Conservation (phyloP, 352 stramenopile genomes). For the Phytophthora foliorum region DNA sequence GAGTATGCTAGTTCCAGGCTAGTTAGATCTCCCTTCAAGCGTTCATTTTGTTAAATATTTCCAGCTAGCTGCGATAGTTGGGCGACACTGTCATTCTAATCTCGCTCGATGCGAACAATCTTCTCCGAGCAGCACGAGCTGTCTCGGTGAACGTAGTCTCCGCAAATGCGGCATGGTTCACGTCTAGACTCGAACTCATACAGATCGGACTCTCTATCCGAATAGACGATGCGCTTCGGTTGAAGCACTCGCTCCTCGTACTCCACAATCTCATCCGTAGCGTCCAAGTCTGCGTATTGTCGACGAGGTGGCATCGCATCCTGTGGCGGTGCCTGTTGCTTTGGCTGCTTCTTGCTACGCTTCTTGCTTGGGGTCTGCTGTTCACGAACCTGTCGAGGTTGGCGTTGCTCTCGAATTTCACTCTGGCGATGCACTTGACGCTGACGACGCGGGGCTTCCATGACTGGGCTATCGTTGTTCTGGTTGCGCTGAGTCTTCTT, state of each 20-base stretch:
- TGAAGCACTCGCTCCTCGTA: constrained; percentile 20
- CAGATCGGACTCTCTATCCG: constrained; percentile 19
- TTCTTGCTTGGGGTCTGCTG: constrained; percentile 23
- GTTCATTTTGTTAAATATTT: constrained; percentile 5
- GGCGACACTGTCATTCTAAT: neutral
- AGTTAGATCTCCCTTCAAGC: too few relatives aligned
- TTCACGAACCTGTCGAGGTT: constrained; percentile 10
- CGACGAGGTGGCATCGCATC: neutral
- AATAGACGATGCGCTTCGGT: constrained; percentile 26
- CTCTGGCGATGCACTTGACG: constrained; percentile 14
- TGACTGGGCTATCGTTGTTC: constrained; percentile 10
- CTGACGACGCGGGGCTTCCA: constrained; percentile 19
- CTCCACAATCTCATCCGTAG: constrained; percentile 25
- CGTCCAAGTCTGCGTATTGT: constrained; percentile 17
- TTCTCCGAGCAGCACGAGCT: constrained; percentile 29
- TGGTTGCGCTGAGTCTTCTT: constrained; percentile 27
- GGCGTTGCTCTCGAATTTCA: constrained; percentile 17
- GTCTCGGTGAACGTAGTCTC: constrained; percentile 23
- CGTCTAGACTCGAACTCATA: constrained; percentile 24
- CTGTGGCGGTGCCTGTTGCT: neutral
- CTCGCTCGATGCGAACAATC: constrained; percentile 8
- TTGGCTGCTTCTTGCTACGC: constrained; percentile 12
- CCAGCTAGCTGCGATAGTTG: neutral
- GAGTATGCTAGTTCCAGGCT: too few relatives aligned
- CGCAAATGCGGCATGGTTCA: constrained; percentile 17